Evolutionary conservation across 805 yeast genomes (phyloP).

Genomic region (Candida xiaguanensis): DNA sequence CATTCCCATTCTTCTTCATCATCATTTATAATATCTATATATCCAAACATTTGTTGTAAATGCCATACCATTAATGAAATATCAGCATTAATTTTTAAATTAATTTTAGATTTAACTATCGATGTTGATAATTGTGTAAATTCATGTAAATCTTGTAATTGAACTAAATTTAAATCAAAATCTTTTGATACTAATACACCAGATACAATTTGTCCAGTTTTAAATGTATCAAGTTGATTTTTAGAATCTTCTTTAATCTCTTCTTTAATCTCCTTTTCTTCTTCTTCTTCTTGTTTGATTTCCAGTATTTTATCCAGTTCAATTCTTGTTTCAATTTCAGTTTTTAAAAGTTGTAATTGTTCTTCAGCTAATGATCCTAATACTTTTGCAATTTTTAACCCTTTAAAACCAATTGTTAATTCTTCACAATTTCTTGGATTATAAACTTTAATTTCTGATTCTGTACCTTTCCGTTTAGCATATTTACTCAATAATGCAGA

Average conservation of each 20-base stretch:
- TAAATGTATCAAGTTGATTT: constrained; percentile 8
- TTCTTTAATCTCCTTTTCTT: constrained; percentile 10
- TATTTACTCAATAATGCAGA: constrained; percentile 89
- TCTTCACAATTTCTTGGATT: constrained; percentile 91
- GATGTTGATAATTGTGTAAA: constrained; percentile 85
- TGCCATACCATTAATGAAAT: constrained; percentile 84
- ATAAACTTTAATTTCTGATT: constrained; percentile 83
- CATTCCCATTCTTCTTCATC: constrained; percentile 45
- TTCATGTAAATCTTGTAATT: constrained; percentile 84
- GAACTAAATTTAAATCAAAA: constrained; percentile 79
- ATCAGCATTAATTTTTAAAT: constrained; percentile 73
- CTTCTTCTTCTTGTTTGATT: constrained; percentile 14
- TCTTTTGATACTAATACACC: constrained; percentile 92
- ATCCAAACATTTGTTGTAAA: constrained; percentile 92
- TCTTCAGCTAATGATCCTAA: constrained; percentile 52
- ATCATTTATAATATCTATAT: constrained; percentile 59
- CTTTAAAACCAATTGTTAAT: constrained; percentile 71
- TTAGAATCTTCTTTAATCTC: constrained; percentile 10
- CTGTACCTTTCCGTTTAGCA: constrained; percentile 75
- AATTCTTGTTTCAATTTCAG: constrained; percentile 59
- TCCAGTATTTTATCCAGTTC: constrained; percentile 42
- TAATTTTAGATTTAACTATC: constrained; percentile 76
- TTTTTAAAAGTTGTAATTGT: constrained; percentile 30
- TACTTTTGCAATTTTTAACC: constrained; percentile 77
- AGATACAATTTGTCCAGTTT: constrained; percentile 43